Conservation (phyloP, 2,329 filamentous ascomycete genomes). For the Coccinonectria pachysandricola region DNA sequence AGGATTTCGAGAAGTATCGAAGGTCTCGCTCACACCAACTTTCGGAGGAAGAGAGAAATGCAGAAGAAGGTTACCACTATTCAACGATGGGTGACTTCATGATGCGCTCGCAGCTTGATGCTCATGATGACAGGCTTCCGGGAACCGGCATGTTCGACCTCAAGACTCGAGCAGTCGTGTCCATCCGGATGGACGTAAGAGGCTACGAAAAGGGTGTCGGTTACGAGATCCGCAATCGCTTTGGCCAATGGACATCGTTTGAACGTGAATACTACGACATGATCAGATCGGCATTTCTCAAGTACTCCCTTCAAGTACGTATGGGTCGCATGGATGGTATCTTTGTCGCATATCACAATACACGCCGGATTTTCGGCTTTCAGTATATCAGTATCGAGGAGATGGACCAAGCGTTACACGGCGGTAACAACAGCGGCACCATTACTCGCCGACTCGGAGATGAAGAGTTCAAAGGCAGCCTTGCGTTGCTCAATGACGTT, state of each 20-base stretch:
- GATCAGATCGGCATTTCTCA: conserved; percentile 87
- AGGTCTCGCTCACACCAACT: conserved; percentile 57
- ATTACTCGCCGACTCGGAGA: conserved; percentile 58
- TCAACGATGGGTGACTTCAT: conserved; percentile 78
- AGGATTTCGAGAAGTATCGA: conserved; percentile 79
- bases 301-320: conserved; percentile 91
- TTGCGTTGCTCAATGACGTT: conserved; percentile 69
- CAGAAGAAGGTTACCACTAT: conserved; percentile 77
- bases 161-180: conserved; percentile 86
- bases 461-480: conserved; percentile 72
- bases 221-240: conserved; percentile 72
- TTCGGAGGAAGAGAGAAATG: conserved; percentile 58
- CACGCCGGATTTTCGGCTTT: conserved; percentile 90
- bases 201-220: conserved; percentile 66
- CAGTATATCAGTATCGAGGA: conserved; percentile 83
- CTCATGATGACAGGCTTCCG: conserved; percentile 73
- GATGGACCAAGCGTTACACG: conserved; percentile 87
- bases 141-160: conserved; percentile 92
- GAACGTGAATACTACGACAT: conserved; percentile 96
- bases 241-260: conserved; percentile 79
- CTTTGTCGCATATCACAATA: conserved; percentile 94
- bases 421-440: conserved; percentile 33
- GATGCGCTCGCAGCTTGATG: conserved; percentile 92
- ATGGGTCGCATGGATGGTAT: conserved; percentile 99
- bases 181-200: conserved; percentile 76